These are phyloP conservation scores for Solanum chmielewskii DNA, from an alignment of 257 asterid genomes.

Conservation along the genomic window DNA sequence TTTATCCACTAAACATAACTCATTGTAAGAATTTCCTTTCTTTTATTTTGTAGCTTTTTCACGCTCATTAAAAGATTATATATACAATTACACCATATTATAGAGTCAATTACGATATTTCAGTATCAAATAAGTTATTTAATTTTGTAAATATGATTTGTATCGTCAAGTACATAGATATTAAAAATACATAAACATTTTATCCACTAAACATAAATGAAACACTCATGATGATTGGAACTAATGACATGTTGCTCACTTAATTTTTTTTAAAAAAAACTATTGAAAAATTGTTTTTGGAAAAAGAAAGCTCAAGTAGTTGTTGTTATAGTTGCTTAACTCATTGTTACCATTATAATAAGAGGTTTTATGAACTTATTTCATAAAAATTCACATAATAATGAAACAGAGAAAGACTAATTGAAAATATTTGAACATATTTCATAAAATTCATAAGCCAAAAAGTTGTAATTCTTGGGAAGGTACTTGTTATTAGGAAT, in stretches of 20 bases:
- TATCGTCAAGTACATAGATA: not conserved
- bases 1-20: not conserved
- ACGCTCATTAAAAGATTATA: too few species aligned
- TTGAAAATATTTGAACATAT: too few species aligned
- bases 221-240: not conserved
- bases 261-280: not conserved
- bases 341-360: not conserved
- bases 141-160: not conserved
- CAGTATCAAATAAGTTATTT: not conserved
- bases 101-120: not conserved
- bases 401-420: too few species aligned
- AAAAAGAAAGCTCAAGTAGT: not conserved
- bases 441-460: conserved; percentile 3
- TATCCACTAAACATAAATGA: not conserved
- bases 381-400: not conserved
- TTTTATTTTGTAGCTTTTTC: too few species aligned
- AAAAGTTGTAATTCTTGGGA: conserved; percentile 50
- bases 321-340: not conserved
- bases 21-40: not conserved
- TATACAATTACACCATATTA: too few species aligned
- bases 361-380: not conserved
- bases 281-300: not conserved
- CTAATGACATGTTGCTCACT: not conserved
- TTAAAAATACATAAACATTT: not conserved
- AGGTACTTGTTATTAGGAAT: conserved; percentile 22